Base-by-base conservation (phyloP, 306 rosid genomes). In the Bauhinia variegata region DNA sequence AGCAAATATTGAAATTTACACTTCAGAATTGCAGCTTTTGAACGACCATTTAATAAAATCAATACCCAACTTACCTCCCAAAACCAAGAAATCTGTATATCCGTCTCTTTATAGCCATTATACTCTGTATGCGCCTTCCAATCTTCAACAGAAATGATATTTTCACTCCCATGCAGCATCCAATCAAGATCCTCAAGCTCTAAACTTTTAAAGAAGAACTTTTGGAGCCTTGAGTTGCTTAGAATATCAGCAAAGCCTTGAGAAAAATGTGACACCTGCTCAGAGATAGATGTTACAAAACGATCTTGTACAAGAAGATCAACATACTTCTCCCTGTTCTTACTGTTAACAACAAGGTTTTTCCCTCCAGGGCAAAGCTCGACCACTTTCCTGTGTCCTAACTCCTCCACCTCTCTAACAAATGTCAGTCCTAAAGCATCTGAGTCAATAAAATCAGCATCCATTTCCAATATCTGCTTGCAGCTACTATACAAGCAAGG, bases 41-140 rank as follows among this genome's bases (percentile, higher is more conserved):
- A 15, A 53, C 59, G 19, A 10, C n/a, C n/a, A n/a, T 71, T 60
- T 19, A 44, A 59, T 47, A 72, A 70, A 63, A 65, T 58, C 41
- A 70, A 41, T 47, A 39, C 17, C 65, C 17, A 7, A 75, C 74
- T 39, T 89, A 93, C 98, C 97, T 89, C 86, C 97, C 98, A 93
- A 80, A 93, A 93, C 98, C 98, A 93, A 53, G 66, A 65, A 54
- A 93, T 89, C 63, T 93, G 96, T 76, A 82, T 70, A 84, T 93
- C 98, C 12, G 85, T 86, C 80, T 88, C 97, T 68, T 75, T 73
- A 82, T 84, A 93, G 81, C 97, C 98, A 55, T 78, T 83, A 71
- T 88, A 89, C 54, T 88, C 97, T 0, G 97, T 89, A 60, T 89
- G 95, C n/a, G 85, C 84, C 77, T 86, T 89, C 97, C 98, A 93